Percentiles rank a stretch among this genome's conserved stretches.
Conservation (phyloP, 345 rosid species). For the Acer yangbiense region DNA sequence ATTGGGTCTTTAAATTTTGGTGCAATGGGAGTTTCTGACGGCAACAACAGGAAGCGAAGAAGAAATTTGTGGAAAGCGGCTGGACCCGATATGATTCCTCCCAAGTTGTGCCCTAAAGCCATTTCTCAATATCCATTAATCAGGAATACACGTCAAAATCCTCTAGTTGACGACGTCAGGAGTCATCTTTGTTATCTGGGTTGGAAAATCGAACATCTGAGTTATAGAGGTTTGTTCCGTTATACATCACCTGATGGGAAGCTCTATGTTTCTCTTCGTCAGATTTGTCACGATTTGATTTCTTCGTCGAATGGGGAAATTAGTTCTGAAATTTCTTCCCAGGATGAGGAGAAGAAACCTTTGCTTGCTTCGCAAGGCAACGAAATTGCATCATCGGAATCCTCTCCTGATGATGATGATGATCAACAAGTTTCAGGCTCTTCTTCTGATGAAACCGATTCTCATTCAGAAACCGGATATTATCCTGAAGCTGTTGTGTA, state of each 20-base stretch:
- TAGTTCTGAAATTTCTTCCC: background rate
- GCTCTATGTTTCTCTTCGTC: conserved; percentile 8
- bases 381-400: background rate
- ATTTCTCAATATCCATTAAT: background rate
- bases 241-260: conserved; percentile 11
- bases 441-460: too few relatives aligned
- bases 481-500: conserved; percentile 13
- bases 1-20: too few relatives aligned
- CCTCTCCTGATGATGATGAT: background rate
- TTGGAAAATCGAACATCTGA: conserved; percentile 4
- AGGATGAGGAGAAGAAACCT: background rate
- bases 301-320: background rate
- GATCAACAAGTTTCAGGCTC: background rate
- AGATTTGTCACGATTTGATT: background rate
- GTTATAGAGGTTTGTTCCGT: background rate
- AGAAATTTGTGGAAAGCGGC: background rate
- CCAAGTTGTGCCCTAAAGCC: background rate
- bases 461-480: background rate
- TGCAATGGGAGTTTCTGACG: too few relatives aligned
- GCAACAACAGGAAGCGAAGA: background rate
- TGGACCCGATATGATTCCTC: background rate
- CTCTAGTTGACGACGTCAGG: background rate
- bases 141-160: background rate
- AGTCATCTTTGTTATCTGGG: conserved; percentile 1
- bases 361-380: background rate